phyloP scores from a whole-genome alignment of 805 yeast species.

The Cyberlindnera lachancei region DNA sequence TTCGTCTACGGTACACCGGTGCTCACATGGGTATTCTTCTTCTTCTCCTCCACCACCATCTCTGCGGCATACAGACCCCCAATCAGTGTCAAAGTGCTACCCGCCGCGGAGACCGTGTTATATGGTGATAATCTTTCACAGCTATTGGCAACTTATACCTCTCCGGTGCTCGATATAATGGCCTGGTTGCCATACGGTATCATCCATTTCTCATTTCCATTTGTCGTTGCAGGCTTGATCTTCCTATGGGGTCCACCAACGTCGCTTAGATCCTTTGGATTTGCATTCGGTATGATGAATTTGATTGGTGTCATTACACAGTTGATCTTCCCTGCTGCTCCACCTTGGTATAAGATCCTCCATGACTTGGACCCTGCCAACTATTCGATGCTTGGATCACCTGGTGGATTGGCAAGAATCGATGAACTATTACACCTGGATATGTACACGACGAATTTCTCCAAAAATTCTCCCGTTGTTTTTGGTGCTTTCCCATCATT shows the following conservation, averaged over 20 bases:
- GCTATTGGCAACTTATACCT: slow-evolving; percentile 68
- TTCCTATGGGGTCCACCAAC: slow-evolving; percentile 92
- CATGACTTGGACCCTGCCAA: slow-evolving; percentile 88
- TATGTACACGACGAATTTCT: slow-evolving; percentile 75
- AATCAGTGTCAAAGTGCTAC: slow-evolving; percentile 81
- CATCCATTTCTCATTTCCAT: slow-evolving; percentile 85
- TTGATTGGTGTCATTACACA: slow-evolving; percentile 78
- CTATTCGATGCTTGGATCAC: slow-evolving; percentile 86
- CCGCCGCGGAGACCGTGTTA: slow-evolving; percentile 85
- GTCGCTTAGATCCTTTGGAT: slow-evolving; percentile 72
- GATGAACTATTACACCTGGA: slow-evolving; percentile 73
- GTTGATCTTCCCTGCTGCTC: slow-evolving; percentile 84
- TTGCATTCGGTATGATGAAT: slow-evolving; percentile 94
- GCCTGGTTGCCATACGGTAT: slow-evolving; percentile 97
- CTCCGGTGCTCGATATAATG: slow-evolving; percentile 60
- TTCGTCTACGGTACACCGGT: slow-evolving; percentile 79
- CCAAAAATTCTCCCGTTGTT: slow-evolving; percentile 77
- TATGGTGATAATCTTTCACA: slow-evolving; percentile 88
- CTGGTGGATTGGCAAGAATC: slow-evolving; percentile 90
- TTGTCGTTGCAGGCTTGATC: slow-evolving; percentile 68
- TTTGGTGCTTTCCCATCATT: slow-evolving; percentile 88
- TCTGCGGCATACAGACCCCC: slow-evolving; percentile 75
- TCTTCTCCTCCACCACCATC: slow-evolving; percentile 68
- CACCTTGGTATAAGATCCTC: slow-evolving; percentile 90
- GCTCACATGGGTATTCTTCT: slow-evolving; percentile 77